Evolutionary conservation across 176 grass and related monocot genomes (phyloP).

Genomic region (Avena atlantica): DNA sequence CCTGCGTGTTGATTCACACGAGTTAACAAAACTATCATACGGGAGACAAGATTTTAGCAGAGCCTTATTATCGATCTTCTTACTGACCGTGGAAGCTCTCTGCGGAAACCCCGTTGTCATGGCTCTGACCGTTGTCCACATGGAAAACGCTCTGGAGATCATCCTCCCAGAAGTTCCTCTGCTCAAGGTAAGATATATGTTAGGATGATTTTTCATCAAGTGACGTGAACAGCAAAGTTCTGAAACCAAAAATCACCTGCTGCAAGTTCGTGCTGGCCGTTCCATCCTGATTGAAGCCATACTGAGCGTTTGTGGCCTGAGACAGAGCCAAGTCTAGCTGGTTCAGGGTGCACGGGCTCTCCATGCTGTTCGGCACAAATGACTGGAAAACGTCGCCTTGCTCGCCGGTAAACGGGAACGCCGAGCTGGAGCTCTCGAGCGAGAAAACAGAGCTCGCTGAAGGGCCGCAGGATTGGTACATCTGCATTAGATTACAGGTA

Average conservation of each 20-base stretch:
- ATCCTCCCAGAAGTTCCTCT: slow-evolving; percentile 86
- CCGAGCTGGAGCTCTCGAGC: slow-evolving; percentile 62
- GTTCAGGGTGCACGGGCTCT: slow-evolving; percentile 54
- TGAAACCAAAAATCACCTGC: too few relatives aligned
- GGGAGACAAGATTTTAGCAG: not conserved
- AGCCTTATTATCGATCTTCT: not conserved
- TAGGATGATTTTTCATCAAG: not conserved
- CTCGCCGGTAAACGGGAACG: slow-evolving; percentile 49
- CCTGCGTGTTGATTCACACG: not conserved
- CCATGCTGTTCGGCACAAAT: slow-evolving; percentile 39
- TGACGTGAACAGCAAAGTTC: not conserved
- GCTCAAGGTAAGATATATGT: slow-evolving; percentile 50
- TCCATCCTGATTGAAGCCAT: slow-evolving; percentile 53
- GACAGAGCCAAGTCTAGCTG: slow-evolving; percentile 56
- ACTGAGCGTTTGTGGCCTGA: slow-evolving; percentile 42
- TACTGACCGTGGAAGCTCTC: slow-evolving; percentile 64
- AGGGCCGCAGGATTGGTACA: slow-evolving; percentile 67
- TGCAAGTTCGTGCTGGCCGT: slow-evolving; percentile 49
- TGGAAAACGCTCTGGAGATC: slow-evolving; percentile 75
- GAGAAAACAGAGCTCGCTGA: slow-evolving; percentile 68
- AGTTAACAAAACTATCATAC: not conserved
- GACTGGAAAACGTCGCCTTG: slow-evolving; percentile 57
- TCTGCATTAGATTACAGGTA: slow-evolving; percentile 45
- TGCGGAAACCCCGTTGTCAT: slow-evolving; percentile 51
- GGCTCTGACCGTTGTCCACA: slow-evolving; percentile 59